These are phyloP conservation scores for Globisporangium cylindrosporum DNA, from an alignment of 352 stramenopile genomes.

Conservation along the genomic window DNA sequence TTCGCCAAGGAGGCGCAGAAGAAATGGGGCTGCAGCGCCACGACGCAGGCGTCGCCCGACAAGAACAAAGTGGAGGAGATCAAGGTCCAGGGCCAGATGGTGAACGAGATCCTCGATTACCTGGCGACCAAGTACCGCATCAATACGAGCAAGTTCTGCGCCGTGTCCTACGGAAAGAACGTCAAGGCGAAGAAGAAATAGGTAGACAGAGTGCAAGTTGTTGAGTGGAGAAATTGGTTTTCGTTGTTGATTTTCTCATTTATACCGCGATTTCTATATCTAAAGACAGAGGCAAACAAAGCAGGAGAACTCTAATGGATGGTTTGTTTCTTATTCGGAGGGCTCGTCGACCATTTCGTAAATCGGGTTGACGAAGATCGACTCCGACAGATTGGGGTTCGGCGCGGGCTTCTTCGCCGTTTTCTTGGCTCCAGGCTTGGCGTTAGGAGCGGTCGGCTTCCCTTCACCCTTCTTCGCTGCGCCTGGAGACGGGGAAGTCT, in stretches of 20 bases:
- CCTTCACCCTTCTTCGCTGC: neutral
- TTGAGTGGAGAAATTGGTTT: neutral
- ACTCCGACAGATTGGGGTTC: conserved; percentile 21
- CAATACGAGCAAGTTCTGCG: conserved; percentile 62
- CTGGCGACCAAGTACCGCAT: conserved; percentile 67
- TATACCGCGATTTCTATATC: neutral
- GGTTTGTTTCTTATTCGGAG: conserved; percentile 7
- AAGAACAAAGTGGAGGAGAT: conserved; percentile 75
- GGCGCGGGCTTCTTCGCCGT: conserved; percentile 27
- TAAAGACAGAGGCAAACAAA: neutral
- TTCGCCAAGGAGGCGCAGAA: conserved; percentile 83
- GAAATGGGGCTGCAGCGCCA: conserved; percentile 78
- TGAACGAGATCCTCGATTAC: conserved; percentile 70
- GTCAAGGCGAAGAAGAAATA: conserved; percentile 82
- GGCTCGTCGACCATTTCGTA: conserved; percentile 22
- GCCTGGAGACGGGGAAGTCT: neutral
- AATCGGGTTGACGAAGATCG: conserved; percentile 21
- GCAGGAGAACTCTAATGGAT: conserved; percentile 3
- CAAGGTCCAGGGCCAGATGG: conserved; percentile 77
- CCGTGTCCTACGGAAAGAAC: conserved; percentile 71
- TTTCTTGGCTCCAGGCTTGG: conserved; percentile 13
- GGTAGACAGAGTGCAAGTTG: neutral
- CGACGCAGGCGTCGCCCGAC: conserved; percentile 44
- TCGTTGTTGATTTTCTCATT: neutral
- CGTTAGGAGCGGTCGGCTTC: neutral